A percentile compares a stretch with the other conserved stretches of the same genome.
These are phyloP conservation scores for Cadophora malorum DNA, from an alignment of 2,329 filamentous ascomycete genomes.

Conservation along the genomic window DNA sequence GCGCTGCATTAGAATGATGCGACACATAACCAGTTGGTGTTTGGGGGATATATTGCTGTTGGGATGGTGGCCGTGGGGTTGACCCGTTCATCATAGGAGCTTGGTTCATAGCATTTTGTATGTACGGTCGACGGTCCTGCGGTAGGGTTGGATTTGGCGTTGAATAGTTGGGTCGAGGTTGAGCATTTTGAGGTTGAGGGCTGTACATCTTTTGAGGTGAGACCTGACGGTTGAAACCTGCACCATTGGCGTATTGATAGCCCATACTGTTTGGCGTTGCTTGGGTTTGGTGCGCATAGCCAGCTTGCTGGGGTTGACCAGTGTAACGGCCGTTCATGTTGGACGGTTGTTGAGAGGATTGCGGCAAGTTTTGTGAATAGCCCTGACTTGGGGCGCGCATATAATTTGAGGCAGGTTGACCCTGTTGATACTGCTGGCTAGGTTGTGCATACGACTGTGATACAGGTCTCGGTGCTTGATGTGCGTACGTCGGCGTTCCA, in stretches of 20 bases:
- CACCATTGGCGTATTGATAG: conserved; percentile 41
- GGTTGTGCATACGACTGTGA: conserved; percentile 40
- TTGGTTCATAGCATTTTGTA: conserved; percentile 33
- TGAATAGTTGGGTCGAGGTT: conserved; percentile 35
- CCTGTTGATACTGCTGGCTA: conserved; percentile 38
- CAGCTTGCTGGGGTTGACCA: conserved; percentile 31
- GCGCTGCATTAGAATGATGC: conserved; percentile 36
- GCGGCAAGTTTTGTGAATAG: conserved; percentile 37
- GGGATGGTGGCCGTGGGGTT: conserved; percentile 32
- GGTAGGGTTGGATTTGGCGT: conserved; percentile 37
- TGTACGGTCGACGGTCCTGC: conserved; percentile 37
- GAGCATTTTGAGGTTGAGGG: conserved; percentile 35
- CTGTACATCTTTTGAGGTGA: conserved; percentile 45
- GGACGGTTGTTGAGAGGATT: conserved; percentile 33
- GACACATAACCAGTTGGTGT: conserved; percentile 26
- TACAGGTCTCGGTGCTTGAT: conserved; percentile 41
- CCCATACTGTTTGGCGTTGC: conserved; percentile 39
- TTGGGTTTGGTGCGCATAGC: conserved; percentile 39
- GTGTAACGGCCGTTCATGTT: conserved; percentile 40
- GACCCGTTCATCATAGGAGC: conserved; percentile 39
- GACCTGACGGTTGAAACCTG: conserved; percentile 37
- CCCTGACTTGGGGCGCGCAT: conserved; percentile 36
- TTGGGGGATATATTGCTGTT: conserved; percentile 32
- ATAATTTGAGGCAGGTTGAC: conserved; percentile 33
- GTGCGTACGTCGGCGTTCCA: conserved; percentile 41